phyloP scores from a whole-genome alignment of 176 grass and related monocot genomes.

The Bromus sterilis region DNA sequence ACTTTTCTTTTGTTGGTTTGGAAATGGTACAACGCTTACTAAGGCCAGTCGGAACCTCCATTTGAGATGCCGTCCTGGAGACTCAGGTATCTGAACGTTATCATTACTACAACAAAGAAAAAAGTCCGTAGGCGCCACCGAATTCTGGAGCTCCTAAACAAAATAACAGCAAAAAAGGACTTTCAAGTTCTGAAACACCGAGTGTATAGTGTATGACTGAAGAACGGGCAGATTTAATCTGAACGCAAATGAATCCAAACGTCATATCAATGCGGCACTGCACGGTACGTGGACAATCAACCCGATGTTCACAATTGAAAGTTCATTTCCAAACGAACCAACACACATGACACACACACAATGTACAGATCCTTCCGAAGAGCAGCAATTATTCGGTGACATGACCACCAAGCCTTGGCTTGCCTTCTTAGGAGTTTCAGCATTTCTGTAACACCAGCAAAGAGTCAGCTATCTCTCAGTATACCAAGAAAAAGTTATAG shows the following conservation, averaged over 20 bases:
- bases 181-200: neutral
- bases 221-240: neutral
- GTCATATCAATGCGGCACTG: neutral
- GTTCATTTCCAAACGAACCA: conserved; percentile 2
- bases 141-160: too few species aligned
- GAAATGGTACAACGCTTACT: too few species aligned
- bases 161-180: too few species aligned
- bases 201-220: neutral
- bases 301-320: conserved; percentile 4
- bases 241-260: neutral
- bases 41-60: too few species aligned
- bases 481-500: neutral
- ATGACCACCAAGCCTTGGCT: neutral
- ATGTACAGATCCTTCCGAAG: conserved; percentile 17
- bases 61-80: too few species aligned
- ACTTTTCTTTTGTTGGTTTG: too few species aligned
- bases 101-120: too few species aligned
- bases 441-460: conserved; percentile 1
- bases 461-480: neutral
- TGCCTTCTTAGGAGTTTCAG: neutral
- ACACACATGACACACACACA: conserved; percentile 13
- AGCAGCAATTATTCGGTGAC: neutral
- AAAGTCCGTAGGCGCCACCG: too few species aligned
- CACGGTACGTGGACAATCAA: conserved; percentile 16
- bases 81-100: too few species aligned